Conservation (phyloP, 768 basidiomycete genomes). For the Podaxis carcinomalis region DNA sequence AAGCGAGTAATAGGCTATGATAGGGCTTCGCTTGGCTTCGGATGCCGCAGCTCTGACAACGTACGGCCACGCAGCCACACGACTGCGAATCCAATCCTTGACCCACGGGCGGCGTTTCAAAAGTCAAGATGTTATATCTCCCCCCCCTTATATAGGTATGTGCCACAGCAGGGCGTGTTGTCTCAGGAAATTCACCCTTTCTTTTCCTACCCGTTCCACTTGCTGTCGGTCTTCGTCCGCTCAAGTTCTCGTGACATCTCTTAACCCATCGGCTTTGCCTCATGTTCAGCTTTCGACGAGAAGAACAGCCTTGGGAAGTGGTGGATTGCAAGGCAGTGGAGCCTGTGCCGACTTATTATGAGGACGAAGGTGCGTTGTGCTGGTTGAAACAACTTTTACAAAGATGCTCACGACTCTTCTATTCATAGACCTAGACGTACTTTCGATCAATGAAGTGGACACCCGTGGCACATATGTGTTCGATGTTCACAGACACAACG, state of each 20-base stretch:
- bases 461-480: slow-evolving; percentile 62
- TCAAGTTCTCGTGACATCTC: background rate
- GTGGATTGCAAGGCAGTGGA: slow-evolving; percentile 62
- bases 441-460: slow-evolving; percentile 46
- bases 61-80: slow-evolving; percentile 1
- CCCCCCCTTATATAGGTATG: background rate
- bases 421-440: slow-evolving; percentile 52
- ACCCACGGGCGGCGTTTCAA: slow-evolving; percentile 1
- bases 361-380: slow-evolving; percentile 48
- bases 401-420: slow-evolving; percentile 3
- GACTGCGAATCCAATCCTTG: background rate
- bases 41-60: slow-evolving; percentile 8
- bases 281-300: slow-evolving; percentile 46
- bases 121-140: background rate
- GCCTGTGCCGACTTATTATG: slow-evolving; percentile 61
- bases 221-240: slow-evolving; percentile 5
- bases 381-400: background rate
- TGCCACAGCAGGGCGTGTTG: background rate
- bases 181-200: slow-evolving; percentile 5
- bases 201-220: slow-evolving; percentile 10
- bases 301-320: slow-evolving; percentile 73
- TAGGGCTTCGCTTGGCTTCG: background rate
- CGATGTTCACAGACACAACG: slow-evolving; percentile 40
- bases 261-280: slow-evolving; percentile 6
- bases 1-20: background rate